A percentile compares a stretch with the other conserved stretches of the same genome.
Evolutionary conservation across 140 eudicot species (phyloP).

Genomic region (Oenanthe javanica): DNA sequence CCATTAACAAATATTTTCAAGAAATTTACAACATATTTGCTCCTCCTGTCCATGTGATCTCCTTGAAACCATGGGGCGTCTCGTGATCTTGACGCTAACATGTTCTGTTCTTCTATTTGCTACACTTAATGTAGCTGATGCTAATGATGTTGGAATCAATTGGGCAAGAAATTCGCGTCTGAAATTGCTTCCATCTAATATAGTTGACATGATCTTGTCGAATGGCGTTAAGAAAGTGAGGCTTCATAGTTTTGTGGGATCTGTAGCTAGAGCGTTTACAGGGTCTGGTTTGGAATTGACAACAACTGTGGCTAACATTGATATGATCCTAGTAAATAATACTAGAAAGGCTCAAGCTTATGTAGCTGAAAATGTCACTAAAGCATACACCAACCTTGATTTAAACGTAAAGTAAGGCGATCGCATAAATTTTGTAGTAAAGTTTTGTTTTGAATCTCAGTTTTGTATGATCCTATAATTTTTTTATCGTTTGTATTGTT

Average conservation of each 20-base stretch:
- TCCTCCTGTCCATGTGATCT: neutral
- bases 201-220: constrained; percentile 7
- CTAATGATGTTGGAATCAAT: neutral
- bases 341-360: neutral
- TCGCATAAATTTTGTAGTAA: neutral
- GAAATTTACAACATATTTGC: neutral
- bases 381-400: neutral
- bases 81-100: neutral
- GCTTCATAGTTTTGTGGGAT: neutral
- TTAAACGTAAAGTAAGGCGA: constrained; percentile 7
- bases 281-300: neutral
- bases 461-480: neutral
- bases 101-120: neutral
- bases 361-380: constrained; percentile 2
- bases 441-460: neutral
- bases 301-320: neutral
- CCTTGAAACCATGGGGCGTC: neutral
- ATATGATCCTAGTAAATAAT: neutral
- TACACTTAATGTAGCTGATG: neutral
- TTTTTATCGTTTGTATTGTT: neutral
- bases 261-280: neutral
- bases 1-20: neutral
- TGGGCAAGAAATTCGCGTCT: neutral
- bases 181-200: constrained; percentile 8
- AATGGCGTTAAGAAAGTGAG: neutral